phyloP scores from a whole-genome alignment of 78 protist species.

The Emiliania huxleyi region DNA sequence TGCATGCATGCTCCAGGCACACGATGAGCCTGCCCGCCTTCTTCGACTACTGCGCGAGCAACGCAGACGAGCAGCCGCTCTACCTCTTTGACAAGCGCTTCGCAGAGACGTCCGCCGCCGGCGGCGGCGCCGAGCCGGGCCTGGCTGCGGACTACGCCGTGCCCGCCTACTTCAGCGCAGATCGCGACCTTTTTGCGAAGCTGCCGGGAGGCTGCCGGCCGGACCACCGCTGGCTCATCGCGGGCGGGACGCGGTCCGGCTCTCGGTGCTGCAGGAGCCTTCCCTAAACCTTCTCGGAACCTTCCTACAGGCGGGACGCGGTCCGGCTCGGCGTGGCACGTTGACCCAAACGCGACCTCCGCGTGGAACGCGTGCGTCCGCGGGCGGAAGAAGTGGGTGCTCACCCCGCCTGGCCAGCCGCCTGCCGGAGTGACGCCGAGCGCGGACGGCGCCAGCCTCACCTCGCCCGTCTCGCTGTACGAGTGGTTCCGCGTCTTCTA shows the following conservation, averaged over 20 bases:
- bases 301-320: slow-evolving; percentile 47
- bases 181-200: slow-evolving; percentile 52
- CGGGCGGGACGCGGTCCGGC: no score
- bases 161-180: slow-evolving; percentile 4
- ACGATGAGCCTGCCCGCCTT: not conserved
- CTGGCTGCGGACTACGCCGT: slow-evolving; percentile 49
- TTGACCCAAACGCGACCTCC: slow-evolving; percentile 8
- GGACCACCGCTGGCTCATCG: slow-evolving; percentile 54
- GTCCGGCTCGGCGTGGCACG: slow-evolving; percentile 61
- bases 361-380: slow-evolving; percentile 27
- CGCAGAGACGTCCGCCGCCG: slow-evolving; percentile 34
- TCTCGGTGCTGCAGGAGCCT: no score
- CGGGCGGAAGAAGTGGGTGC: slow-evolving; percentile 1
- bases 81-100: slow-evolving; percentile 76
- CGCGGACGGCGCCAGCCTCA: slow-evolving; percentile 63
- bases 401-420: not conserved
- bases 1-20: no score
- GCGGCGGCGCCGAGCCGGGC: no score
- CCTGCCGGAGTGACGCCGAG: slow-evolving; percentile 49
- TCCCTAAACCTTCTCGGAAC: no score
- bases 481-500: slow-evolving; percentile 76
- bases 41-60: slow-evolving; percentile 27
- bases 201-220: slow-evolving; percentile 51
- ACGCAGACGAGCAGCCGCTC: slow-evolving; percentile 71
- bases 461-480: slow-evolving; percentile 47